A percentile compares a stretch with the other conserved stretches of the same genome.
These are phyloP conservation scores for Lodderomyces theae DNA, from an alignment of 1,139 yeast genomes.

Conservation along the genomic window DNA sequence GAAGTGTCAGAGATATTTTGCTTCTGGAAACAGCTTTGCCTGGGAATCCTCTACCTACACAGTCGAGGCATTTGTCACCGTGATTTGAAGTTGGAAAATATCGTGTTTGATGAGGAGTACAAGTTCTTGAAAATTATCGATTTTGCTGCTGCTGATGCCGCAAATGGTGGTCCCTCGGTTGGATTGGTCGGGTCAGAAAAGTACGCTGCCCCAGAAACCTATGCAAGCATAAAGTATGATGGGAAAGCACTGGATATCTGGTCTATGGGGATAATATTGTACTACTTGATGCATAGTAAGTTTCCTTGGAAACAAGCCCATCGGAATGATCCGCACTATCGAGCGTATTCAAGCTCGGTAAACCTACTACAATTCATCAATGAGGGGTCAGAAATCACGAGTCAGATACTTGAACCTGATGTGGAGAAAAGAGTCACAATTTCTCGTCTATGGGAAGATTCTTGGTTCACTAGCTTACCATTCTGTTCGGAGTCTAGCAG, in stretches of 20 bases:
- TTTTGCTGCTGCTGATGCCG: constrained; percentile 30
- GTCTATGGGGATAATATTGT: constrained; percentile 47
- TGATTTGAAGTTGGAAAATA: constrained; percentile 41
- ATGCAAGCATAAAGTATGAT: constrained; percentile 32
- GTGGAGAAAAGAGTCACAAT: constrained; percentile 18
- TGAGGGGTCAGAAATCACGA: constrained; percentile 13
- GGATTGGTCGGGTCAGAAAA: constrained; percentile 52
- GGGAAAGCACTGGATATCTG: constrained; percentile 46
- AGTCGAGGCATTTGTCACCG: constrained; percentile 33
- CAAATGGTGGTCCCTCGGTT: constrained; percentile 19
- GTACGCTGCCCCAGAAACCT: constrained; percentile 51
- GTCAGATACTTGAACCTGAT: constrained; percentile 18
- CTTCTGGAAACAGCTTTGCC: constrained; percentile 33
- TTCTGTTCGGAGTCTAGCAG: constrained; percentile 12
- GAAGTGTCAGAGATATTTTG: constrained; percentile 23
- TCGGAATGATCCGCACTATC: constrained; percentile 18
- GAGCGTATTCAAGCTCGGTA: constrained; percentile 8
- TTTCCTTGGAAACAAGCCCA: constrained; percentile 41
- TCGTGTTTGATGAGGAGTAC: constrained; percentile 26
- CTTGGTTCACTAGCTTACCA: constrained; percentile 17
- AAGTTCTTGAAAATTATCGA: constrained; percentile 38
- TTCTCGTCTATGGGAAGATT: constrained; percentile 12
- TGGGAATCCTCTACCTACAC: constrained; percentile 36
- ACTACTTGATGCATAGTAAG: constrained; percentile 24
- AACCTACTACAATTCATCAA: constrained; percentile 9